phyloP scores from a whole-genome alignment of 2,329 filamentous ascomycete species.

The Aspergillus sp. region DNA sequence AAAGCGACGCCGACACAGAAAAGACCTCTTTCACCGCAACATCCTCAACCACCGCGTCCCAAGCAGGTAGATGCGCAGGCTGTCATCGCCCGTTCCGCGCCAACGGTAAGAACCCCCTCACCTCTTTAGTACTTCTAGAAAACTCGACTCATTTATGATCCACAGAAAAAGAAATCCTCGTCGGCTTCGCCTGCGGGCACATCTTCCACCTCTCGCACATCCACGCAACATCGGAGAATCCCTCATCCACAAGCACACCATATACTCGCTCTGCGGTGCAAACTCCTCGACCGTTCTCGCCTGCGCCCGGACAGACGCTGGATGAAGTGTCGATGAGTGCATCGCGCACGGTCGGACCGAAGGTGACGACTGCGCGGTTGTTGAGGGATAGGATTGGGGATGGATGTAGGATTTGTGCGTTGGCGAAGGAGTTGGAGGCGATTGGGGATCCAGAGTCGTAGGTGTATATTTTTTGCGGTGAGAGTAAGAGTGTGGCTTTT shows the following conservation, averaged over 20 bases:
- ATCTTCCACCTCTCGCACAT: slow-evolving; percentile 67
- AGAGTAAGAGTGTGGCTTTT: background rate
- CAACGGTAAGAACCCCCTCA: slow-evolving; percentile 34
- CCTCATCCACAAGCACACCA: slow-evolving; percentile 23
- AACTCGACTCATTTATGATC: background rate
- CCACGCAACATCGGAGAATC: slow-evolving; percentile 42
- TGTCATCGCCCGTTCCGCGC: slow-evolving; percentile 41
- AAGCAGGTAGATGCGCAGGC: slow-evolving; percentile 40
- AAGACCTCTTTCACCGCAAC: slow-evolving; percentile 16
- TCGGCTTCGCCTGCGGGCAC: slow-evolving; percentile 70
- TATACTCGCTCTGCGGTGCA: slow-evolving; percentile 24
- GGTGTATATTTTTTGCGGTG: no score
- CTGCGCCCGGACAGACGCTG: slow-evolving; percentile 17
- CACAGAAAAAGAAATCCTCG: slow-evolving; percentile 57
- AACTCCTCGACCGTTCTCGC: slow-evolving; percentile 25
- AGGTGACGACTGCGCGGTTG: slow-evolving; percentile 82
- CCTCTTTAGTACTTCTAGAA: no score
- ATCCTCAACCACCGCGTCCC: slow-evolving; percentile 6
- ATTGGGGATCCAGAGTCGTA: slow-evolving; percentile 25
- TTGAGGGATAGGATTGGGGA: slow-evolving; percentile 67
- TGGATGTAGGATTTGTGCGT: slow-evolving; percentile 43
- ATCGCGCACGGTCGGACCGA: slow-evolving; percentile 70
- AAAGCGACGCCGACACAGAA: slow-evolving; percentile 19
- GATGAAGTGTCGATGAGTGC: slow-evolving; percentile 32
- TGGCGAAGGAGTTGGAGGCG: slow-evolving; percentile 38